These are phyloP conservation scores for Fusarium sp. DNA, from an alignment of 2,329 filamentous ascomycete genomes.

Conservation along the genomic window DNA sequence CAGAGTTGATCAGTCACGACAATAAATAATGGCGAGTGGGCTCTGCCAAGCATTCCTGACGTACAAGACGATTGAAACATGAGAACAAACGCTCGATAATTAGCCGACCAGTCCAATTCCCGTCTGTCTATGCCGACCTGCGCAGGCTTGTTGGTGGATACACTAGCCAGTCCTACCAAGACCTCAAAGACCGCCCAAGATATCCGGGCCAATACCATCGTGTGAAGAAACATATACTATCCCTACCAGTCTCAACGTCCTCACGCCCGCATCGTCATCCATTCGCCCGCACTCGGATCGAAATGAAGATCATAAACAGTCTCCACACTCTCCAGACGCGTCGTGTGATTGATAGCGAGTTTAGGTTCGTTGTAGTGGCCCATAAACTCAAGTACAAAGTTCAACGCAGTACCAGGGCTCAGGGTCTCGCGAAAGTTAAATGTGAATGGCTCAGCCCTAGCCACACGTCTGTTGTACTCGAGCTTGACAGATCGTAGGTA, in stretches of 20 bases:
- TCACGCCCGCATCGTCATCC: constrained; percentile 12
- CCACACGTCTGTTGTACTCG: constrained; percentile 50
- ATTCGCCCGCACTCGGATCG: constrained; percentile 20
- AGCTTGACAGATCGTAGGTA: constrained; percentile 56
- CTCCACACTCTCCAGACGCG: accelerated
- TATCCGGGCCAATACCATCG: too few relatives aligned
- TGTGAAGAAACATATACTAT: neutral
- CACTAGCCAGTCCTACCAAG: too few relatives aligned
- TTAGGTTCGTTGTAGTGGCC: constrained; percentile 59
- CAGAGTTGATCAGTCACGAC: neutral
- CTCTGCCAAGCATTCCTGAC: neutral
- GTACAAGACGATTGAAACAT: too few relatives aligned
- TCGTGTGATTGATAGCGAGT: constrained; percentile 32
- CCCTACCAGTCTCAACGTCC: too few relatives aligned
- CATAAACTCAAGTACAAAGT: constrained; percentile 60
- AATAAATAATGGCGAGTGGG: neutral
- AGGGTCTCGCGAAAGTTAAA: constrained; percentile 50
- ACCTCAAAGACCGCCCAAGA: too few relatives aligned
- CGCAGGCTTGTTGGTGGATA: too few relatives aligned
- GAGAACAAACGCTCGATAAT: too few relatives aligned
- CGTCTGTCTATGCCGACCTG: too few relatives aligned
- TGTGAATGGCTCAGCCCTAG: constrained; percentile 52
- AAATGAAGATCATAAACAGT: constrained; percentile 26
- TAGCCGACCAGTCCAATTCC: too few relatives aligned
- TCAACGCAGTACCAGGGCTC: constrained; percentile 42